Base-by-base conservation (phyloP, 2,329 filamentous ascomycete species). In the Colletotrichum orchidophilum region DNA sequence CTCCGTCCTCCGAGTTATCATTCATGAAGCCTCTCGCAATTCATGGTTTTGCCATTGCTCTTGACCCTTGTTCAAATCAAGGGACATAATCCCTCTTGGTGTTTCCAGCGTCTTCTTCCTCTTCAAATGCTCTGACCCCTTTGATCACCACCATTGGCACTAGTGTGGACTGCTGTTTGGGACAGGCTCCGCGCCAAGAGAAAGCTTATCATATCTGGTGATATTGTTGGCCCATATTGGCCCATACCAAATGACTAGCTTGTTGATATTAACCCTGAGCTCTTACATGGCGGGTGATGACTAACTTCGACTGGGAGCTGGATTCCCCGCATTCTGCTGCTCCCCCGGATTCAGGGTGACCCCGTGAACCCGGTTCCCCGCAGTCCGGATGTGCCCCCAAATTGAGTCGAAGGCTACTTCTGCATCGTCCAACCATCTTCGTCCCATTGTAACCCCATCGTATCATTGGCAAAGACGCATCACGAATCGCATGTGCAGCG, bases 321-420 rank as follows among this genome's bases (percentile, higher is more conserved):
- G 53, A 31, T 39, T 42, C 21, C 42, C 53, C 53, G 53, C 53
- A 33, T 21, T 69, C 12, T 55, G 31, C 39, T 18, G 31, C 24
- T 26, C 42, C 53, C 31, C 39, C 39, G 39, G 61, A 24, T 63
- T 54, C 27, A 39, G 35, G 31, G 33, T 63, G 50, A 27, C 35
- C 39, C 57, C 46, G 27, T 13, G 21, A 31, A 31, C 58, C 50
- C 50, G 50, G n/a, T 65, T 59, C 46, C 66, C 61, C 66, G 46
- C 61, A 59, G 26, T 29, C 24, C 5, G 42, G 46, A 59, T 46
- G 39, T n/a, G 39, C 39, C 39, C 26, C 15, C 18, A 13, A n/a
- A 21, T 11, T 24, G 42, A 21, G 26, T 52, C 13, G n/a, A 15
- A 68, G 33, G 53, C 42, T 59, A 31, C 53, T 49, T 59, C 42